phyloP scores from a whole-genome alignment of 768 basidiomycete genomes.

The Guyanaporus albipodus region DNA sequence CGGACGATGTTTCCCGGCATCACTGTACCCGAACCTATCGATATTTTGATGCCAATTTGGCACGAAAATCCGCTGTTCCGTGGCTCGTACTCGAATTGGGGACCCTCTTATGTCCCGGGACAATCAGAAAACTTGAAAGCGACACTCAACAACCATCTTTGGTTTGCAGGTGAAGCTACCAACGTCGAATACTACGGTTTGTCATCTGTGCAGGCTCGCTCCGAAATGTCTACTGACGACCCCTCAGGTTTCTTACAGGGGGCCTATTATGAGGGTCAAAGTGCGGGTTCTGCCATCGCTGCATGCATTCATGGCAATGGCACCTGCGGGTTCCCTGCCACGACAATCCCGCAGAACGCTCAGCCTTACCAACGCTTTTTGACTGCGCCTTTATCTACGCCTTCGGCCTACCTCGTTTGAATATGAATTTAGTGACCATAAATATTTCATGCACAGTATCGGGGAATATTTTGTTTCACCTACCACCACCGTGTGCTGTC shows the following conservation, averaged over 20 bases:
- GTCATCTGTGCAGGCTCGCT: conserved; percentile 15
- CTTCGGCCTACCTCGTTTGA: neutral
- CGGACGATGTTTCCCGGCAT: conserved; percentile 54
- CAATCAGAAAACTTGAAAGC: conserved; percentile 57
- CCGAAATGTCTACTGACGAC: neutral
- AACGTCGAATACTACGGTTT: conserved; percentile 55
- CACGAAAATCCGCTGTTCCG: conserved; percentile 40
- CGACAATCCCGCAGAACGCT: conserved; percentile 29
- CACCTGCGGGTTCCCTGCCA: conserved; percentile 25
- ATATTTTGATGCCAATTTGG: conserved; percentile 58
- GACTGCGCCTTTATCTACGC: neutral
- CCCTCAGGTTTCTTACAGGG: conserved; percentile 51
- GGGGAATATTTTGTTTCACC: too few relatives aligned
- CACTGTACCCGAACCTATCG: conserved; percentile 51
- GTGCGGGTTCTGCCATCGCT: conserved; percentile 37
- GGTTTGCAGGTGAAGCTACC: conserved; percentile 64
- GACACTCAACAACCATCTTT: conserved; percentile 46
- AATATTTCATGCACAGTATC: neutral
- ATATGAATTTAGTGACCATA: neutral
- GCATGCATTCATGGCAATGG: conserved; percentile 37
- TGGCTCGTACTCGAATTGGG: conserved; percentile 66
- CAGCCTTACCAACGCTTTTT: conserved; percentile 29
- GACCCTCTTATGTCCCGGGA: conserved; percentile 50
- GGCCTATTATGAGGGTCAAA: conserved; percentile 53
- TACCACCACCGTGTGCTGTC: too few relatives aligned